Evolutionary conservation across 306 rosid species (phyloP), one percentile per base, ranked within the genome.

Genomic region (Rosa multiflora): DNA sequence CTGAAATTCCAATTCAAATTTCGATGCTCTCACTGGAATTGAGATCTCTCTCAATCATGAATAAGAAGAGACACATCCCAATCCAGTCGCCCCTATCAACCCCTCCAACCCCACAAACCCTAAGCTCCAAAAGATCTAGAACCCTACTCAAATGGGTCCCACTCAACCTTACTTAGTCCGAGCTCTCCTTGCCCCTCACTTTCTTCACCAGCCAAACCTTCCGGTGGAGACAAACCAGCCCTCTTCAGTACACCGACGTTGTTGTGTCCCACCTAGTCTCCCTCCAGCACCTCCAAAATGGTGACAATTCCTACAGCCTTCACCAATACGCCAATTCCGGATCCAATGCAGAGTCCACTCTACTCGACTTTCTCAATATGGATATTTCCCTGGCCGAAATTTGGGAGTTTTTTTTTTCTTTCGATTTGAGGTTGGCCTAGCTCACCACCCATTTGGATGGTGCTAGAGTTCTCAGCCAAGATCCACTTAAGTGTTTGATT

Each of bases 151-250:
- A 26, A 80, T 46, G 99, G 99, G 81, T 78, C 55, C 78, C 96
- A 0, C 93, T 95, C 67, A 81, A 88, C 47, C 78, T 95, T n/a
- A 6, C 81, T 80, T 83, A 66, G 39, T 83, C 87, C n/a, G 97
- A 92, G 75, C 99, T 95, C 86, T 92, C 82, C 18, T 23, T 92
- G 35, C 88, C 91, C 42, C 95, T 91, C 88, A 94, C 97, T 53
- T 94, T 94, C 88, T 97, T 97, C 68, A 94, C 97, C 32, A 97
- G 99, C 78, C 99, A 94, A 87, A 92, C 97, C 81, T 94, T 94
- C 91, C 84, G 95, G 43, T 92, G 99, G 99, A 86, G 80, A 35
- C 88, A 84, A 58, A 95, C 98, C 52, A 98, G 98, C 72, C 29
- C 29, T 26, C 29, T 26, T 26, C 29, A 26, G 29, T 26, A 26